Evolutionary conservation across 192 early-diverging fungal genomes (phyloP).

Genomic region (Podila epicladia): DNA sequence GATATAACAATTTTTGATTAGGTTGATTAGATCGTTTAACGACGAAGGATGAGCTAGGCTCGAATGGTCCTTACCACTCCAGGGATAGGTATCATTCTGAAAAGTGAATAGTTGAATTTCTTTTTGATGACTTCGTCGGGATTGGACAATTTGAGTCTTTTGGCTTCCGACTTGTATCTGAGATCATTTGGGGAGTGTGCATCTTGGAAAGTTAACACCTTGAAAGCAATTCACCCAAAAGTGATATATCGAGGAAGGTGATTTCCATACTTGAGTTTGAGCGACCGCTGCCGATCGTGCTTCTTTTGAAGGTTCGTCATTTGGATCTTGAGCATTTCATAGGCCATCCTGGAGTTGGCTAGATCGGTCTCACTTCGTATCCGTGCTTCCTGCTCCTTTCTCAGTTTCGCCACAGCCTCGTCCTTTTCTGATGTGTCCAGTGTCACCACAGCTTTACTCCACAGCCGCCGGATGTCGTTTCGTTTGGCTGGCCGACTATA

Average conservation of each 20-base stretch:
- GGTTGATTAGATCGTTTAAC: too few relatives aligned
- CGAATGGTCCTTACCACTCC: background rate
- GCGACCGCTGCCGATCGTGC: constrained; percentile 12
- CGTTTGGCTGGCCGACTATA: constrained; percentile 15
- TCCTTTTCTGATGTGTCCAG: constrained; percentile 43
- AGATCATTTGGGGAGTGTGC: background rate
- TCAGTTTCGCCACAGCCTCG: constrained; percentile 9
- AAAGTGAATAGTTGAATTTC: background rate
- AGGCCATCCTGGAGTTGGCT: constrained; percentile 30
- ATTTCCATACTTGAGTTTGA: constrained; percentile 24
- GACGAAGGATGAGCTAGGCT: background rate
- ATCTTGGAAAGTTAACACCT: background rate
- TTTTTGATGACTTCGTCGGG: constrained; percentile 1
- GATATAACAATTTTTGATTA: too few relatives aligned
- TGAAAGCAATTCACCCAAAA: background rate
- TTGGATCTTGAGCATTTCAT: constrained; percentile 34
- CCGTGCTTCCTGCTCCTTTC: constrained; percentile 22
- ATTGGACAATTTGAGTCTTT: background rate
- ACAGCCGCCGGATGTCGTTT: constrained; percentile 44
- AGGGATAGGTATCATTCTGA: background rate
- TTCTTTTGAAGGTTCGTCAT: constrained; percentile 36
- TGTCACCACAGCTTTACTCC: constrained; percentile 43
- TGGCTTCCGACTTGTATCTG: background rate
- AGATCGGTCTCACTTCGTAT: constrained; percentile 23
- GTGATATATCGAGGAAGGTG: too few relatives aligned